Percentiles rank a stretch among this genome's conserved stretches.
Conservation (phyloP, 148 eudicot genomes). For the Chenopodium suecicum region DNA sequence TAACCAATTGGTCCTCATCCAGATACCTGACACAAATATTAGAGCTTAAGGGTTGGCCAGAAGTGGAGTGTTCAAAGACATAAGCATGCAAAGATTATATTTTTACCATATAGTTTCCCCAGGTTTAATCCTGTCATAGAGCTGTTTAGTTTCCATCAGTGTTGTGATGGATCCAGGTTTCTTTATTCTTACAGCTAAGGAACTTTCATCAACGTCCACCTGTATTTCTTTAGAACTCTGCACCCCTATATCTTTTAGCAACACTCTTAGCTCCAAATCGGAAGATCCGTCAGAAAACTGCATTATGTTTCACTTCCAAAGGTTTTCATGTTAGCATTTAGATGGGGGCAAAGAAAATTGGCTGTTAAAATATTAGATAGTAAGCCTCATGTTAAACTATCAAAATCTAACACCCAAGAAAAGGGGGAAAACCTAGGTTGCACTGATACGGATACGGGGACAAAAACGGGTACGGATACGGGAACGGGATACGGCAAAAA, state of each 20-base stretch:
- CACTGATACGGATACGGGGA: too few relatives aligned
- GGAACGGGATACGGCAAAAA: too few relatives aligned
- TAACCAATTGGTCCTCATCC: constrained; percentile 79
- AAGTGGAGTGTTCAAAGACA: not conserved
- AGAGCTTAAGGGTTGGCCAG: not conserved
- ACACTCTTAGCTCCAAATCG: constrained; percentile 82
- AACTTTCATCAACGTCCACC: constrained; percentile 68
- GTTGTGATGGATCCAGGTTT: constrained; percentile 47
- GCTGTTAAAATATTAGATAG: not conserved
- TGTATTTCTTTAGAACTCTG: constrained; percentile 52
- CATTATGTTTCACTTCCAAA: constrained; percentile 30
- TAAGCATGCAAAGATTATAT: constrained; percentile 3
- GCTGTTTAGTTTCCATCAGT: constrained; percentile 65
- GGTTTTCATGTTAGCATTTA: not conserved
- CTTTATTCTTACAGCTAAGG: constrained; percentile 48
- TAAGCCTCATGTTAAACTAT: not conserved
- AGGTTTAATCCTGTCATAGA: constrained; percentile 81
- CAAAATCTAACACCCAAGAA: too few relatives aligned
- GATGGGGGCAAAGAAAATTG: too few relatives aligned
- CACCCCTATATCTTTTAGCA: constrained; percentile 42
- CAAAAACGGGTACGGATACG: too few relatives aligned
- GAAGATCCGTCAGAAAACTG: constrained; percentile 81
- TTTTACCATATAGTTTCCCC: constrained; percentile 90
- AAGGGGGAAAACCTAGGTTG: too few relatives aligned
- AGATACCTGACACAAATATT: constrained; percentile 54